phyloP scores from a whole-genome alignment of 1,284 basidiomycete genomes.

The Boletus mariae region DNA sequence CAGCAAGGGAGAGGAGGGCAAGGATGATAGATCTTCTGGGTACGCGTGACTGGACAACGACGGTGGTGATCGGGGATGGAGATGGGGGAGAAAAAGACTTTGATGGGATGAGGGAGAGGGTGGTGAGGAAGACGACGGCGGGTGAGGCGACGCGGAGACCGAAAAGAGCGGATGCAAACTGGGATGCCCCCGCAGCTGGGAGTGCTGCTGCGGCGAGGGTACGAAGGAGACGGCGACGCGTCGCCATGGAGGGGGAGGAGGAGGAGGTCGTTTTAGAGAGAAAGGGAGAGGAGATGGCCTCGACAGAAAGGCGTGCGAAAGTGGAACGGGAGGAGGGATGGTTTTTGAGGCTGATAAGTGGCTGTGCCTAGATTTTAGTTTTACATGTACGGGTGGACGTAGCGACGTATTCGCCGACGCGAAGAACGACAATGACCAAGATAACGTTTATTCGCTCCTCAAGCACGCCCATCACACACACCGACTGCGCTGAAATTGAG shows the following conservation, averaged over 20 bases:
- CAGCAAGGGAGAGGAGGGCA: conserved; percentile 61
- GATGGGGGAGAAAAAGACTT: conserved; percentile 45
- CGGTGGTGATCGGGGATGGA: conserved; percentile 66
- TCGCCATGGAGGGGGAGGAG: conserved; percentile 20
- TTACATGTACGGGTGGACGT: background rate
- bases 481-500: background rate
- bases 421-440: conserved; percentile 9
- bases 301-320: conserved; percentile 30
- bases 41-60: conserved; percentile 65
- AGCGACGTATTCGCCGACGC: conserved; percentile 6
- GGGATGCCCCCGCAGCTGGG: conserved; percentile 27
- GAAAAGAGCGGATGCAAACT: conserved; percentile 43
- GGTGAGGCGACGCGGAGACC: conserved; percentile 62
- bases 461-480: conserved; percentile 23
- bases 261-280: conserved; percentile 16
- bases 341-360: conserved; percentile 31
- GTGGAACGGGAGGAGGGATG: conserved; percentile 20
- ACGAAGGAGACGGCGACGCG: conserved; percentile 25
- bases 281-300: conserved; percentile 19
- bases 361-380: conserved; percentile 20
- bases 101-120: conserved; percentile 55
- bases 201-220: conserved; percentile 24
- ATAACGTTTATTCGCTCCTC: conserved; percentile 15
- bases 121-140: conserved; percentile 53
- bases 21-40: conserved; percentile 74